These are phyloP conservation scores for Penicillium sp. DNA, from an alignment of 2,329 filamentous ascomycete species.

Conservation along the genomic window DNA sequence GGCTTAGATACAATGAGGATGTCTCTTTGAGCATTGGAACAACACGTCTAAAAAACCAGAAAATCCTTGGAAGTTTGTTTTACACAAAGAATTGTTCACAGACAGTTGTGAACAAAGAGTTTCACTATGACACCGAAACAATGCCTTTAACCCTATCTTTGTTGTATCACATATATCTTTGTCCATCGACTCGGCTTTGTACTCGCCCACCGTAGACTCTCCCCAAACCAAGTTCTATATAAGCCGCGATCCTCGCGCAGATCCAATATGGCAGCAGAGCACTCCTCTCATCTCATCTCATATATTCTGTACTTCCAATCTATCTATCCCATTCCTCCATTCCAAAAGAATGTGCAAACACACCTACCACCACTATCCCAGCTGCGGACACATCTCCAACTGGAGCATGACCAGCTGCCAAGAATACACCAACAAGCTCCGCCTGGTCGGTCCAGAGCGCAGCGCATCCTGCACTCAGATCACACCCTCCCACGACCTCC, in stretches of 20 bases:
- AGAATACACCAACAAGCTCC: constrained; percentile 21
- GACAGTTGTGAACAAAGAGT: neutral
- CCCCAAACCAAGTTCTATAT: neutral
- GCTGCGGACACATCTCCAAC: constrained; percentile 30
- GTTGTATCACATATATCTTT: neutral
- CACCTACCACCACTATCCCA: constrained; percentile 28
- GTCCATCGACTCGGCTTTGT: constrained; percentile 4
- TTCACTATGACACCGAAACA: neutral
- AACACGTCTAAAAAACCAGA: neutral
- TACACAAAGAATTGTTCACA: neutral
- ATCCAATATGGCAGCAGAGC: neutral
- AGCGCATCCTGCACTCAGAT: constrained; percentile 6
- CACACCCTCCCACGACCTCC: constrained; percentile 14
- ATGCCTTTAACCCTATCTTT: neutral
- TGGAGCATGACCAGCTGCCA: constrained; percentile 27
- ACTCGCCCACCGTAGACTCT: neutral
- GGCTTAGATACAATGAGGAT: neutral
- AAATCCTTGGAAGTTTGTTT: neutral
- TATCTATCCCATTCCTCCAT: neutral
- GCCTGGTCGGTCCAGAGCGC: neutral
- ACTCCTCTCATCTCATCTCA: neutral
- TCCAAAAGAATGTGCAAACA: constrained; percentile 25
- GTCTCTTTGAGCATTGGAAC: neutral
- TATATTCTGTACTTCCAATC: neutral
- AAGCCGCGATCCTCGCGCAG: neutral